Conservation (phyloP, 169 alveolate genomes). For the Babesia sp. region DNA sequence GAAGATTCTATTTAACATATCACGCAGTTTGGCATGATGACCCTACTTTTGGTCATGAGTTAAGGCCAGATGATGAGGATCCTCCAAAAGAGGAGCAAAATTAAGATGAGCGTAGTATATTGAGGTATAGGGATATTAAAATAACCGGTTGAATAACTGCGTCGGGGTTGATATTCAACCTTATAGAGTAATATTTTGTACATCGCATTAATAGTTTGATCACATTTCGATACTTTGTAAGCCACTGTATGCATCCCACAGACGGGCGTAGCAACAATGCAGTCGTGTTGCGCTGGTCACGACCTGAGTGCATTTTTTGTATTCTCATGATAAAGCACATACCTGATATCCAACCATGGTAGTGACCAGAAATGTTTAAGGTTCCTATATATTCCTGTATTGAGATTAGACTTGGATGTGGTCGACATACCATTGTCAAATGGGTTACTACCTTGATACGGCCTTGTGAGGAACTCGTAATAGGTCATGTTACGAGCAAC, state of each 20-base stretch:
- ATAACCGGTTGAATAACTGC: no score
- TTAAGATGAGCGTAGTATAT: background rate
- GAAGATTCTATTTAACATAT: background rate
- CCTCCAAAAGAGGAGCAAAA: constrained; percentile 4
- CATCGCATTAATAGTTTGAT: no score
- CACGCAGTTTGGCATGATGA: constrained; percentile 54
- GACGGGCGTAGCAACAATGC: no score
- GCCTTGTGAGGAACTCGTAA: constrained; percentile 40
- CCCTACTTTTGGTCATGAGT: constrained; percentile 47
- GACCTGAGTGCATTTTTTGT: no score
- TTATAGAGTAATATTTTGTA: no score
- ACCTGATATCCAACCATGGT: constrained; percentile 1
- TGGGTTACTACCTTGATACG: constrained; percentile 37
- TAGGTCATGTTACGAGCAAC: constrained; percentile 24
- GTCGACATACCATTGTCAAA: constrained; percentile 38
- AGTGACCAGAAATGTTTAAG: background rate
- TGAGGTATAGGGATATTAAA: background rate
- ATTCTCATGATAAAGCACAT: no score
- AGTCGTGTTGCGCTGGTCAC: no score
- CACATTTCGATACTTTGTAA: no score
- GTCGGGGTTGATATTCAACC: no score
- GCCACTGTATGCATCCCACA: no score
- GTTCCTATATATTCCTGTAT: constrained; percentile 1
- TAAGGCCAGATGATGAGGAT: constrained; percentile 36
- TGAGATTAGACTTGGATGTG: no score